Evolutionary conservation across 2,329 filamentous ascomycete genomes (phyloP).

Genomic region (Cercospora berteroae): DNA sequence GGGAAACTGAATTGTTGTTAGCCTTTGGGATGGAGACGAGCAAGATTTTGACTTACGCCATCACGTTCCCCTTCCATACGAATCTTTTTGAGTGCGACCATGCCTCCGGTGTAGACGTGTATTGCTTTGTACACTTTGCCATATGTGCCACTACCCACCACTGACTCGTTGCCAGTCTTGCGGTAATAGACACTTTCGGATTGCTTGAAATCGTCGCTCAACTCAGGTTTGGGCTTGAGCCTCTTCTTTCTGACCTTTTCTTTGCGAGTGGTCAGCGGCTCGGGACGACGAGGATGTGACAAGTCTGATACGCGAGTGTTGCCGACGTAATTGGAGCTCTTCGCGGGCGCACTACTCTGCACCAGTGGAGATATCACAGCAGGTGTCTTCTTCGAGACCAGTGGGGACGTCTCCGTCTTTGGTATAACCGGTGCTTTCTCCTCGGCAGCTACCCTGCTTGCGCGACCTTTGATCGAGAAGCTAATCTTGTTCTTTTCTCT

Average conservation of each 20-base stretch:
- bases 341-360: constrained; percentile 30
- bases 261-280: constrained; percentile 38
- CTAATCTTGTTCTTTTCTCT: constrained; percentile 65
- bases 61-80: constrained; percentile 91
- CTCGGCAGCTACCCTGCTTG: constrained; percentile 48
- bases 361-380: constrained; percentile 32
- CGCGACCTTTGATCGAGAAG: constrained; percentile 83
- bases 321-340: constrained; percentile 37
- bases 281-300: constrained; percentile 18
- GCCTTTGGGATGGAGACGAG: constrained; percentile 11
- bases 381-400: constrained; percentile 52
- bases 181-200: constrained; percentile 92
- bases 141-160: constrained; percentile 92
- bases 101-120: constrained; percentile 82
- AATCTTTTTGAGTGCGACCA: constrained; percentile 85
- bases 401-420: constrained; percentile 32
- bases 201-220: constrained; percentile 68
- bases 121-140: constrained; percentile 94
- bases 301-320: constrained; percentile 33
- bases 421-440: constrained; percentile 26
- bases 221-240: constrained; percentile 66
- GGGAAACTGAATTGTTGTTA: constrained; percentile 59
- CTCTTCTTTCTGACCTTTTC: constrained; percentile 66
- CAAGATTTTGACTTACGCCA: constrained; percentile 51
- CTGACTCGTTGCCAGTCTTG: constrained; percentile 96